Evolutionary conservation across 1,139 yeast species (phyloP), one percentile per base, ranked within the genome.

Genomic region (Yamadazyma dendronema): DNA sequence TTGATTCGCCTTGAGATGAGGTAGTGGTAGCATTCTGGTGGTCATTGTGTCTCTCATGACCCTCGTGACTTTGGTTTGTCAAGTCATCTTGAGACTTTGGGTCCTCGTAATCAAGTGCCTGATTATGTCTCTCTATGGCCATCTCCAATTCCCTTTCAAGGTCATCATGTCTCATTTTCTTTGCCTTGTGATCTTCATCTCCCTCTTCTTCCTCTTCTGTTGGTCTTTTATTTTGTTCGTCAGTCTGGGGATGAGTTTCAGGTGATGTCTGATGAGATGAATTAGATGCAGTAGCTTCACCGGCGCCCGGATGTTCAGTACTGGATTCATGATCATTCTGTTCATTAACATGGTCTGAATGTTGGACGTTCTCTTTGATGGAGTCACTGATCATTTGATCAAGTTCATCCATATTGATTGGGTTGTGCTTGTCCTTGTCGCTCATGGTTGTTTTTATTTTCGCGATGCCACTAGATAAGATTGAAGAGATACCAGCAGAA

Each of bases 351-450:
- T 33, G 28, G 15, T 33, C 28, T 21, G 19, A 19, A 3, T 15
- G 16, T 7, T 19, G 27, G 25, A 26, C 29, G n/a, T 26, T 26
- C 29, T 26, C 29, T 11, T 19, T 21, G 14, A 43, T 43, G 19
- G 47, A 39, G 22, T 37, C 46, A 19, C 24, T 36, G 41, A 43
- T 40, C 44, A 43, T 43, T 29, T 38, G 47, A 29, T 43, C 46
- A 11, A 43, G 34, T 26, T 36, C 47, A 33, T 42, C 46, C 46
- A 43, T 43, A 28, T 36, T 42, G n/a, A 42, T 40, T 26, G 45
- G 33, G 7, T 40, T 40, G 12, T 36, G 33, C 14, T 31, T 30
- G 13, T 37, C 34, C 28, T 28, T 33, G 11, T 31, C 35, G 28
- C 39, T 37, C 36, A 35, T 37, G 23, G 34, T 37, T 37, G 36